Conservation (phyloP, 768 basidiomycete species). For the Xerocomellus dryophilus region DNA sequence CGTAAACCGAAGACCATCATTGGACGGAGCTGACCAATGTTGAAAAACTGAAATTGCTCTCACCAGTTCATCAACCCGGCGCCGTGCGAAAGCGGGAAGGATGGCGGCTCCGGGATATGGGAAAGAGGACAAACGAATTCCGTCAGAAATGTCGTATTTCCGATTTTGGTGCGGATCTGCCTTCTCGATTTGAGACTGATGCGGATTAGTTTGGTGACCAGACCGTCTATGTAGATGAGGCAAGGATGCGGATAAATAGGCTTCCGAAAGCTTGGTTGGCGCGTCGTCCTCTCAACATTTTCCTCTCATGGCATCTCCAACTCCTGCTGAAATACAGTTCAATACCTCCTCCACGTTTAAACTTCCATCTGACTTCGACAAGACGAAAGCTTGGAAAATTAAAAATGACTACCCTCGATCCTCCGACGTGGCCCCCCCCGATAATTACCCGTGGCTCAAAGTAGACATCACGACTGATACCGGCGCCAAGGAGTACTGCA, state of each 20-base stretch:
- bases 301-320: background rate
- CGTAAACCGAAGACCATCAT: too few species aligned
- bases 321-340: background rate
- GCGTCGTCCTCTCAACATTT: background rate
- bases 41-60: too few species aligned
- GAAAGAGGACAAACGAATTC: too few species aligned
- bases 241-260: too few species aligned
- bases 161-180: too few species aligned
- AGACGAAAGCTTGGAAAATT: background rate
- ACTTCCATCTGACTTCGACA: background rate
- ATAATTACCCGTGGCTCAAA: background rate
- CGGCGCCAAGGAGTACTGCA: background rate
- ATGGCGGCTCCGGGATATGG: too few species aligned
- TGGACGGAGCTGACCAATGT: too few species aligned
- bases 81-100: too few species aligned
- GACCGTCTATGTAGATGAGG: background rate
- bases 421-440: too few species aligned
- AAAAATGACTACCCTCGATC: background rate
- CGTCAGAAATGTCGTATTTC: too few species aligned
- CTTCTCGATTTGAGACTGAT: background rate
- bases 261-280: background rate
- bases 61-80: too few species aligned
- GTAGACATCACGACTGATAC: background rate
- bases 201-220: background rate
- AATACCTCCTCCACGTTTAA: background rate